phyloP scores from a whole-genome alignment of 768 basidiomycete genomes.

The Pleurotus eryngii region DNA sequence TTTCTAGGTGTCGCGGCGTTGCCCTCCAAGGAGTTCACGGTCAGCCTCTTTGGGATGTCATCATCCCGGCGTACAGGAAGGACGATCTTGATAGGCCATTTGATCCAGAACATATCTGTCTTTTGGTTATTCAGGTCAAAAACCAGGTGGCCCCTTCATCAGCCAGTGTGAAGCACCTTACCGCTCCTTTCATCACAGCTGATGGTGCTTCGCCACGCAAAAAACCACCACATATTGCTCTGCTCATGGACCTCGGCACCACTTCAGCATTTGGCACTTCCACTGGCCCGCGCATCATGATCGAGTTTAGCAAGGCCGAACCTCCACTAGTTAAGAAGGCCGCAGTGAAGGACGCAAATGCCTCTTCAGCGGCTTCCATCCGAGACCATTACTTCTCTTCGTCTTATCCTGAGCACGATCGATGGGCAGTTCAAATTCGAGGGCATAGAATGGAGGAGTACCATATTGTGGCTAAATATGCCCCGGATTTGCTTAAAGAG shows the following conservation, averaged over 20 bases:
- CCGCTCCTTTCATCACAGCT: not conserved
- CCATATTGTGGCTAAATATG: too few species aligned
- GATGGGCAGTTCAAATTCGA: too few species aligned
- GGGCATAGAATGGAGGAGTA: too few species aligned
- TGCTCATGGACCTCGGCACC: constrained; percentile 8
- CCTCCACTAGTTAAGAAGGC: too few species aligned
- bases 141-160: not conserved
- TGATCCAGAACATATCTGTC: not conserved
- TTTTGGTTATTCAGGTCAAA: constrained; percentile 1
- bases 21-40: constrained; percentile 2
- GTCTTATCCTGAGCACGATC: too few species aligned
- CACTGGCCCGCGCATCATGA: too few species aligned
- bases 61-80: constrained; percentile 1
- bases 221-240: not conserved
- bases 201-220: not conserved
- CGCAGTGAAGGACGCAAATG: too few species aligned
- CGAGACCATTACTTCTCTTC: too few species aligned
- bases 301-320: too few species aligned
- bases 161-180: not conserved
- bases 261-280: too few species aligned
- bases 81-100: constrained; percentile 6
- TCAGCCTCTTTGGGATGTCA: constrained; percentile 2
- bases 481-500: too few species aligned
- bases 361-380: too few species aligned
- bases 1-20: not conserved